A percentile compares a stretch with the other conserved stretches of the same genome.
phyloP scores from a whole-genome alignment of 2,329 filamentous ascomycete genomes.

The Fusarium sp. region DNA sequence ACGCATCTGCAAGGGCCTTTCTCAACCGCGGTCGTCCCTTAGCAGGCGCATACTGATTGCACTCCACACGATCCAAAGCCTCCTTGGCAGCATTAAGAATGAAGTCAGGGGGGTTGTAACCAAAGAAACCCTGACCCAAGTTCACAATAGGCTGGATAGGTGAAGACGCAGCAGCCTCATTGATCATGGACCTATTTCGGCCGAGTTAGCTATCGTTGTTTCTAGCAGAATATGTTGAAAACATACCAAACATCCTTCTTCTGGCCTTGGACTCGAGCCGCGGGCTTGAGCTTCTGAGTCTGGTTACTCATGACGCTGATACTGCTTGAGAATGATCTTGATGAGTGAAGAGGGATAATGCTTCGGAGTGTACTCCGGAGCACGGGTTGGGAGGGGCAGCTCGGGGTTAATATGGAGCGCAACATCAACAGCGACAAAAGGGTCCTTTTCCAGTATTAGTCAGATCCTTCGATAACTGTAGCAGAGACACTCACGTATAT shows the following conservation, averaged over 20 bases:
- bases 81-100: constrained; percentile 91
- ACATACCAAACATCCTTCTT: constrained; percentile 62
- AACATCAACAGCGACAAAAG: constrained; percentile 34
- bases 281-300: constrained; percentile 58
- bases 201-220: neutral
- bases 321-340: constrained; percentile 31
- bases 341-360: constrained; percentile 27
- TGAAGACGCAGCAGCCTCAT: constrained; percentile 69
- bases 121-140: constrained; percentile 77
- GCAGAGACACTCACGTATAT: neutral
- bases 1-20: constrained; percentile 92
- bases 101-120: constrained; percentile 93
- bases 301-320: constrained; percentile 50
- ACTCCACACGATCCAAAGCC: constrained; percentile 89
- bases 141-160: constrained; percentile 71
- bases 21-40: constrained; percentile 90
- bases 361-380: constrained; percentile 33
- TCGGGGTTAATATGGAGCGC: constrained; percentile 39
- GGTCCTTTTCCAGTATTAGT: constrained; percentile 15
- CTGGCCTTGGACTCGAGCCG: constrained; percentile 58
- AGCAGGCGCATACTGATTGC: constrained; percentile 98
- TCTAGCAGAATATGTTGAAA: neutral
- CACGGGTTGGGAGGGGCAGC: constrained; percentile 22
- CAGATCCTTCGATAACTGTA: neutral
- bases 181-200: constrained; percentile 66